A percentile compares a stretch with the other conserved stretches of the same genome.
Conservation (phyloP, 2,329 filamentous ascomycete species). For the Dothiorella sarmentorum region DNA sequence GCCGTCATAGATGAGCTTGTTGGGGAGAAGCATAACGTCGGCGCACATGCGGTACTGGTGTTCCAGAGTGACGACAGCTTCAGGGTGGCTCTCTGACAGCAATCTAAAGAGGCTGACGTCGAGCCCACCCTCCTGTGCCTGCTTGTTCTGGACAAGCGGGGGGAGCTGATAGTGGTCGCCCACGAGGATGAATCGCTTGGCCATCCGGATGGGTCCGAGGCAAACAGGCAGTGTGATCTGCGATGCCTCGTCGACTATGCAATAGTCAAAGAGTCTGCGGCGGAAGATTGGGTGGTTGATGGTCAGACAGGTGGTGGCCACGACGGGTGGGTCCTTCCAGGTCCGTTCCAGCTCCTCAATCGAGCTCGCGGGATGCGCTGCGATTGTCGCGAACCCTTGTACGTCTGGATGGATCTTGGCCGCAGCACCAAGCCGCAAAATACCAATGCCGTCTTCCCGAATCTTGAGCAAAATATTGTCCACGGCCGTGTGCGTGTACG, state of each 20-base stretch:
- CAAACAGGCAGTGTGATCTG: constrained; percentile 97
- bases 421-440: constrained; percentile 79
- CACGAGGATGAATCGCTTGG: constrained; percentile 87
- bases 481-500: constrained; percentile 95
- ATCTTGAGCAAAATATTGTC: constrained; percentile 98
- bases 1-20: constrained; percentile 89
- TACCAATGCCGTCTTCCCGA: constrained; percentile 69
- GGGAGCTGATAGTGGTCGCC: constrained; percentile 96
- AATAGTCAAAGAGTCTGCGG: constrained; percentile 91
- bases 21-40: constrained; percentile 92
- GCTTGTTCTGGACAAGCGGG: constrained; percentile 87
- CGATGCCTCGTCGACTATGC: constrained; percentile 96
- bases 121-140: constrained; percentile 78
- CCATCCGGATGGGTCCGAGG: constrained; percentile 88
- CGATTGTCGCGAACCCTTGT: constrained; percentile 77
- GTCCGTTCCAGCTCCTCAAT: constrained; percentile 80
- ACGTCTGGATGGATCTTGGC: constrained; percentile 88
- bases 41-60: constrained; percentile 99
- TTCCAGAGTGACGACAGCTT: constrained; percentile 84
- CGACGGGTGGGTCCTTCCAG: constrained; percentile 83
- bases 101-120: constrained; percentile 94
- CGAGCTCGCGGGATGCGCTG: constrained; percentile 66
- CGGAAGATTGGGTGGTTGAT: constrained; percentile 87
- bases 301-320: constrained; percentile 91
- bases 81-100: constrained; percentile 81